Evolutionary conservation across 2,329 filamentous ascomycete species (phyloP), one percentile per base, ranked within the genome.

Genomic region (Fusarium marasasianum): DNA sequence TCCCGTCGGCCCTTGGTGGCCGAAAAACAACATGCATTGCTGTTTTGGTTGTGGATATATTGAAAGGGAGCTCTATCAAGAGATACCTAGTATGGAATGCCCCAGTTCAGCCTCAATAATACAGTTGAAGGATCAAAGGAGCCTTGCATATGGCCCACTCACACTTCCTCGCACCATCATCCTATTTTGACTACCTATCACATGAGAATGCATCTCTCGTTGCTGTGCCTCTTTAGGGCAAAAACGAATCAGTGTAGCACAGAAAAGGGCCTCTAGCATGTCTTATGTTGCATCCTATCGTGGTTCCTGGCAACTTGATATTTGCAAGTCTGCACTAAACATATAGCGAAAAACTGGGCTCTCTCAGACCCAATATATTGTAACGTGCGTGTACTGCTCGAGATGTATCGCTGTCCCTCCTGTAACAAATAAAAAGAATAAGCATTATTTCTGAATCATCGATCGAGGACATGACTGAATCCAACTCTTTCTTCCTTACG

Each of bases 91-190:
- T 18, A 14, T 31, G 12, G 37, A 18, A 18, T n/a, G 35, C 26
- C 41, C 31, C 37, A 31, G 29, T 54, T 65, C 60, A 57, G 61
- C 60, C 63, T 63, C 61, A 43, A 51, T 38, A 24, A 22, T 17
- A 22, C 29, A 50, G 22, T 44, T 51, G 57, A 55, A 33, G 37
- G 47, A 68, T 57, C 44, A 41, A 54, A 48, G 60, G 54, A 67
- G 51, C 29, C 50, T 70, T 44, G 31, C 26, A 60, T n/a, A 65
- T 24, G 41, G 37, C 48, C 68, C 68, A 66, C 66, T 35, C 54
- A 62, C 47, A 51, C 64, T 67, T 67, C 24, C 64, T 67, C 64
- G 64, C 63, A 40, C 44, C 63, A 67, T 67, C 44, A 51, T 67
- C 51, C 64, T 48, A 35, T 51, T 67, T 44, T 37, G 35, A 35